phyloP scores from a whole-genome alignment of 129 eudicot species.

The Escallonia rubra region DNA sequence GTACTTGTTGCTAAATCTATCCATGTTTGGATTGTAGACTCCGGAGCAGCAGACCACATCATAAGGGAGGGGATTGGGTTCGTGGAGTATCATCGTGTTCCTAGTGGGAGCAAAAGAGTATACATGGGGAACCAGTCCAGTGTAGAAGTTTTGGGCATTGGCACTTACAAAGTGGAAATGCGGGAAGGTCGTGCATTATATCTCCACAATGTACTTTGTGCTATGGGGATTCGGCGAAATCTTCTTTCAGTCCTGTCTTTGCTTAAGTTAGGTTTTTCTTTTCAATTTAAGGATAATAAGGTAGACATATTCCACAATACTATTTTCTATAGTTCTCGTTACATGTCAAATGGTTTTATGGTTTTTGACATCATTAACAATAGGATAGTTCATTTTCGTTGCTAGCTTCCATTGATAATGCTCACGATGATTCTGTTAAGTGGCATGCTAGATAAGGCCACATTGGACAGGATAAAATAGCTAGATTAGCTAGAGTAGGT shows the following conservation, averaged over 20 bases:
- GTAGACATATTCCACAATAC: too few species aligned
- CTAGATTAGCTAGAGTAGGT: not conserved
- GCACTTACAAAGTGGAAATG: not conserved
- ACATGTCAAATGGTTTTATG: too few species aligned
- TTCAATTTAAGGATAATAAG: not conserved
- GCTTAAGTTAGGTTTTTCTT: not conserved
- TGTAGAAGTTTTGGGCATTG: not conserved
- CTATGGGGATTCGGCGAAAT: not conserved
- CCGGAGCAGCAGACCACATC: not conserved
- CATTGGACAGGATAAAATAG: not conserved
- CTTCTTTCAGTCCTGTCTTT: not conserved
- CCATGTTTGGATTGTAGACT: not conserved
- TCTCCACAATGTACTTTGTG: not conserved
- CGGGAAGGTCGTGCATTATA: not conserved
- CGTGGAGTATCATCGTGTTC: not conserved
- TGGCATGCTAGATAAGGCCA: not conserved
- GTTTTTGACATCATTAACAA: not conserved
- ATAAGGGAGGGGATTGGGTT: not conserved
- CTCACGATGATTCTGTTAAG: not conserved
- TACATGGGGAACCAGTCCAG: not conserved
- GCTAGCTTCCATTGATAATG: not conserved
- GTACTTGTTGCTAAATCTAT: not conserved
- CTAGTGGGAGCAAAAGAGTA: not conserved
- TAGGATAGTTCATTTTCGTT: not conserved
- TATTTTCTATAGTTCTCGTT: too few species aligned